phyloP scores from a whole-genome alignment of 495 filamentous ascomycete species.

The Hypoxylon fragiforme region DNA sequence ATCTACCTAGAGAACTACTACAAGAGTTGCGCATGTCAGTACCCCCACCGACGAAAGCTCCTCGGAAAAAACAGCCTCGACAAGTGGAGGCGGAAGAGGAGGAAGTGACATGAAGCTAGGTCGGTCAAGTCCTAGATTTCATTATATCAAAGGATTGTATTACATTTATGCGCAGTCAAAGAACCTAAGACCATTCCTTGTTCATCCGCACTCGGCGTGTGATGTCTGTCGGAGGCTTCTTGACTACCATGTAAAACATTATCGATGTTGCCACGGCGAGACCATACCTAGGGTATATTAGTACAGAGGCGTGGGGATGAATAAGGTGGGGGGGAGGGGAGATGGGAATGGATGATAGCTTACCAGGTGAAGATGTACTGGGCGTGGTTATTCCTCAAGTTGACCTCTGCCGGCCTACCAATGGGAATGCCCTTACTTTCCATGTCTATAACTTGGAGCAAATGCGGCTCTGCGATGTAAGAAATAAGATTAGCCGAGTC shows the following conservation, averaged over 20 bases:
- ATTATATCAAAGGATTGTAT: background rate
- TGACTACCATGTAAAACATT: slow-evolving; percentile 93
- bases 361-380: slow-evolving; percentile 99
- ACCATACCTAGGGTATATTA: slow-evolving; percentile 69
- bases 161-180: background rate
- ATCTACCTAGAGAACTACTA: slow-evolving; percentile 80
- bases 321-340: slow-evolving; percentile 2
- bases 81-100: slow-evolving; percentile 43
- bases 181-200: slow-evolving; percentile 68
- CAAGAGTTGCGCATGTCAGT: slow-evolving; percentile 78
- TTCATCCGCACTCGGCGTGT: slow-evolving; percentile 76
- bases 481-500: slow-evolving; percentile 4
- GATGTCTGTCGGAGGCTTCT: slow-evolving; percentile 76
- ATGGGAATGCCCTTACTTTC: slow-evolving; percentile 85
- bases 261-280: slow-evolving; percentile 82
- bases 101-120: slow-evolving; percentile 35
- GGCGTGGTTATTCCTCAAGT: slow-evolving; percentile 91
- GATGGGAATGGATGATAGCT: slow-evolving; percentile 24
- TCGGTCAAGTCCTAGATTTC: background rate
- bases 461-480: slow-evolving; percentile 66
- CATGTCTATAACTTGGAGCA: slow-evolving; percentile 70
- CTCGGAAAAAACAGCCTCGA: slow-evolving; percentile 35
- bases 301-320: slow-evolving; percentile 2
- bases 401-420: slow-evolving; percentile 87
- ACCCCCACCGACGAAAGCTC: slow-evolving; percentile 40